Base-by-base conservation (phyloP, 306 rosid genomes). In the Morella rubra region DNA sequence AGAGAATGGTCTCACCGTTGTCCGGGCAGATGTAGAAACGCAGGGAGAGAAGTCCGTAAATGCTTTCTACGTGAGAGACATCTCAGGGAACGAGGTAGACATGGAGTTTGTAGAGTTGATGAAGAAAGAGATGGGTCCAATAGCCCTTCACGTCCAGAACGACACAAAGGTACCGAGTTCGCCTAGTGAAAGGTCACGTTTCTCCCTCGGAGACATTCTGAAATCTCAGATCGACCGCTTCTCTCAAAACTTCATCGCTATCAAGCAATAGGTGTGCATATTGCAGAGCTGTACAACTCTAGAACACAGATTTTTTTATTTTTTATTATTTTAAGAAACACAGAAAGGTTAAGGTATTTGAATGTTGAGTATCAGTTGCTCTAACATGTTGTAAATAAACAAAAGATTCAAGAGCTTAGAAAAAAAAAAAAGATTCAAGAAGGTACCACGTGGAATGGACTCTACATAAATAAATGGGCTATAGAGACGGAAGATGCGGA, bases 21-120 rank as follows among this genome's bases (percentile, higher is more conserved):
- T 84, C 53, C 65, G 90, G 79, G 97, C 90, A n/a, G 93, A 88
- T 42, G 84, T 91, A 6, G 91, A 84, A 69, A 89, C 95, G 8
- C 86, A 86, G 44, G 93, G 95, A 77, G 86, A 81, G 75, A 90
- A 91, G 80, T 71, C 88, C 0, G 71, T 86, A 19, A 85, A 90
- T 58, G 88, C 90, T 14, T 86, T 91, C 78, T 90, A 90, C 15
- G 95, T 91, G 52, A 86, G 77, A 66, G 89, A 82, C 73, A 72
- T 86, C n/a, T 84, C 89, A 32, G 94, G 97, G 50, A 91, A 89
- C 6, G 83, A 87, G 46, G 84, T 87, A 44, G 91, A 89, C 76
- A 75, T 85, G 79, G 89, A 80, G 1, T 80, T 89, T 52, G 79
- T 89, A 10, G 84, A 91, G 73, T 81, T 89, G 1, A 76, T 91